phyloP scores from a whole-genome alignment of 441 rosid species.

The Gossypium aridum region DNA sequence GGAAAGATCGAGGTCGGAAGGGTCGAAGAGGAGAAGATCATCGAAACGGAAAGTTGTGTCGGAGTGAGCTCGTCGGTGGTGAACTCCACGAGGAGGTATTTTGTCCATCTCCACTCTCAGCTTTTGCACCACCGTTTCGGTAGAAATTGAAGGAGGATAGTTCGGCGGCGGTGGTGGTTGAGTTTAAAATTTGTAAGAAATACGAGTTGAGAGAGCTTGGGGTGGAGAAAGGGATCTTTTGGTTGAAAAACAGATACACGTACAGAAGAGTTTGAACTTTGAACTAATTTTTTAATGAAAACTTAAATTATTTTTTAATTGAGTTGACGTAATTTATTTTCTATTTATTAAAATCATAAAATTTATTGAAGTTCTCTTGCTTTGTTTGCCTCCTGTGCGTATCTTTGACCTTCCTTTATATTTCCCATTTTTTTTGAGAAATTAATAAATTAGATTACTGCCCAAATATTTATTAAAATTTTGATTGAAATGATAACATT shows the following conservation, averaged over 20 bases:
- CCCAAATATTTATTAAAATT: too few species aligned
- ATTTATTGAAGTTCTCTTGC: not conserved
- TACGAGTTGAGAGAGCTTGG: not conserved
- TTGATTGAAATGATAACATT: too few species aligned
- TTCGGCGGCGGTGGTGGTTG: not conserved
- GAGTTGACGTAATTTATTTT: not conserved
- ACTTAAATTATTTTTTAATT: not conserved
- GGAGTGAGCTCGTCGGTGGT: slow-evolving; percentile 88
- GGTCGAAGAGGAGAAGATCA: slow-evolving; percentile 79
- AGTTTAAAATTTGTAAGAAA: not conserved
- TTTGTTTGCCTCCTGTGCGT: not conserved
- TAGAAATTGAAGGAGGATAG: not conserved
- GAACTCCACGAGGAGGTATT: slow-evolving; percentile 66
- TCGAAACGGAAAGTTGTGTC: slow-evolving; percentile 86
- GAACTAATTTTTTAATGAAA: not conserved
- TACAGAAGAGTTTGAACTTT: not conserved
- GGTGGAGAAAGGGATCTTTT: not conserved
- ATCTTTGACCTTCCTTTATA: not conserved
- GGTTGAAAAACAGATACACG: not conserved
- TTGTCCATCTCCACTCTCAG: slow-evolving; percentile 48
- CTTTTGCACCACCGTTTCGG: slow-evolving; percentile 13
- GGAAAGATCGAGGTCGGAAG: slow-evolving; percentile 79
- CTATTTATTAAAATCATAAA: not conserved
- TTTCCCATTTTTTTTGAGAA: not conserved
- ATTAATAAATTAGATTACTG: too few species aligned